A percentile compares a stretch with the other conserved stretches of the same genome.
Evolutionary conservation across 306 rosid genomes (phyloP).

Genomic region (Cicer yamashitae): DNA sequence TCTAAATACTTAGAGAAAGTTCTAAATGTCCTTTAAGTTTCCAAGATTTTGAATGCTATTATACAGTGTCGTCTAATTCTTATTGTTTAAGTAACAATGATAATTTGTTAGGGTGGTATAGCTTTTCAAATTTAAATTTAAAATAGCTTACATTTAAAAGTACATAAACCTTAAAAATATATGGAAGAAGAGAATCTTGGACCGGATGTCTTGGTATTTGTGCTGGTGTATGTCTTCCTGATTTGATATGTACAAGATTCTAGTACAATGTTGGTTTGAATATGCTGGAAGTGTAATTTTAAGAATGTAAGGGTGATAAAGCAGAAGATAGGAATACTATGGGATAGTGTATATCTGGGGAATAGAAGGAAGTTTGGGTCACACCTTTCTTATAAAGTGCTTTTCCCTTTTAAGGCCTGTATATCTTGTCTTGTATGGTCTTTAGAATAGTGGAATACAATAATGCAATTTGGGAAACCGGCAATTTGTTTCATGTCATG

Average conservation of each 20-base stretch:
- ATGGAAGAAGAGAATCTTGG: conserved; percentile 7
- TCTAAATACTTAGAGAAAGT: not conserved
- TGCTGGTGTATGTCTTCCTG: conserved; percentile 7
- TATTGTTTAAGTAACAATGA: not conserved
- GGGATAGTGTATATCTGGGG: not conserved
- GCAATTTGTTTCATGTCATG: not conserved
- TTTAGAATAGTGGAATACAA: not conserved
- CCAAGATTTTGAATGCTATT: not conserved
- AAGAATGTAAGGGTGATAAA: not conserved
- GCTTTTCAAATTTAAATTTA: not conserved
- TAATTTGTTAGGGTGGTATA: not conserved
- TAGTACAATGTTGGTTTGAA: conserved; percentile 23
- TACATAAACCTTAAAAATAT: conserved; percentile 14
- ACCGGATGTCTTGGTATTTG: conserved; percentile 15
- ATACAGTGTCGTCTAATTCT: not conserved
- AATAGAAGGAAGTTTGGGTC: not conserved
- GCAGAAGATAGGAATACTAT: not conserved
- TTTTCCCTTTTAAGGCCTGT: conserved; percentile 24
- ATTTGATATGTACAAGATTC: conserved; percentile 6
- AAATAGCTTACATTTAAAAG: conserved; percentile 4
- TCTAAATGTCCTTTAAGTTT: not conserved
- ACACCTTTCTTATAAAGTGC: not conserved
- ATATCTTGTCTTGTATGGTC: not conserved
- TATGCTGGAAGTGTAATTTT: conserved; percentile 6
- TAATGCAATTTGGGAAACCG: not conserved